A percentile compares a stretch with the other conserved stretches of the same genome.
Conservation (phyloP, 805 yeast genomes). For the Vanderwaltozyma tropicalis region DNA sequence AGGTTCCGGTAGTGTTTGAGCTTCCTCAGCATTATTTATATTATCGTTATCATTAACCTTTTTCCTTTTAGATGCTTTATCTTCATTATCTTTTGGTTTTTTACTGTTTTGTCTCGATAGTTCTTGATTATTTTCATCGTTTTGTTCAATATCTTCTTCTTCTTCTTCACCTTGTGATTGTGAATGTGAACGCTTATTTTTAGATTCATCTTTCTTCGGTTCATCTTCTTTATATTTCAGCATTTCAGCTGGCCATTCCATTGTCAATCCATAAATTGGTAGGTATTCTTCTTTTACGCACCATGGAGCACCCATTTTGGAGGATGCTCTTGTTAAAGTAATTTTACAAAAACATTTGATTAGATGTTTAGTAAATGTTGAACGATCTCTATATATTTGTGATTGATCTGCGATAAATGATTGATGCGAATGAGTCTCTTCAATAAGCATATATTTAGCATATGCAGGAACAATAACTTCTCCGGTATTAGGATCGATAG, state of each 20-base stretch:
- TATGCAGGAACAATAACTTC: slow-evolving; percentile 40
- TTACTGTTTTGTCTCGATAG: slow-evolving; percentile 6
- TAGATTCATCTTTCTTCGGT: slow-evolving; percentile 1
- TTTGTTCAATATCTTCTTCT: slow-evolving; percentile 14
- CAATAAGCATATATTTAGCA: slow-evolving; percentile 61
- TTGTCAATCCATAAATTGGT: slow-evolving; percentile 25
- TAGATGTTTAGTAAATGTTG: slow-evolving; percentile 78
- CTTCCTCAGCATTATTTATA: slow-evolving; percentile 4
- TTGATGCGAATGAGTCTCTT: slow-evolving; percentile 37
- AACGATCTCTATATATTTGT: slow-evolving; percentile 72
- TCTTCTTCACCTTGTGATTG: slow-evolving; percentile 1
- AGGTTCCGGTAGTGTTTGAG: neutral
- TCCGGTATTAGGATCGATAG: slow-evolving; percentile 26
- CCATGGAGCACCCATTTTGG: slow-evolving; percentile 93
- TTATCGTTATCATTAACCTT: slow-evolving; percentile 1
- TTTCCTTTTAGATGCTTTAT: slow-evolving; percentile 6
- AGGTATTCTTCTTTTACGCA: slow-evolving; percentile 64
- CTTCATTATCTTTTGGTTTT: slow-evolving; percentile 1
- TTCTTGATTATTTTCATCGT: slow-evolving; percentile 4
- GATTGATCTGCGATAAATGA: slow-evolving; percentile 64
- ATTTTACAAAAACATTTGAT: slow-evolving; percentile 82
- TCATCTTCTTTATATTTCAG: slow-evolving; percentile 25
- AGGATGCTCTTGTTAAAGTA: slow-evolving; percentile 54
- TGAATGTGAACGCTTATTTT: neutral
- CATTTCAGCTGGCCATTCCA: slow-evolving; percentile 28